phyloP scores from a whole-genome alignment of 2,329 filamentous ascomycete genomes.

The Penicillium sp. region DNA sequence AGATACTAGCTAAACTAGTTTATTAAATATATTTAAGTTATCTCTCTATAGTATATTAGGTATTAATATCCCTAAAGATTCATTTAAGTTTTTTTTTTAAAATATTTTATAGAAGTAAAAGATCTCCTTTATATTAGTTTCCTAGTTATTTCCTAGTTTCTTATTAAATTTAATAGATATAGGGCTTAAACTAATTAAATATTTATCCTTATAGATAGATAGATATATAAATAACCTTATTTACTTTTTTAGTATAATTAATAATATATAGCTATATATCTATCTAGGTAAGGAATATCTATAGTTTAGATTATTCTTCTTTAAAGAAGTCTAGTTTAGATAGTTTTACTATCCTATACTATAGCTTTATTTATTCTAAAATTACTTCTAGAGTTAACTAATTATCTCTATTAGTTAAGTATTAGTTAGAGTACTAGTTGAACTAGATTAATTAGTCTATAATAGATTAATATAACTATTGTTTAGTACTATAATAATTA shows the following conservation, averaged over 20 bases:
- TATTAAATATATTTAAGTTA: slow-evolving; percentile 3
- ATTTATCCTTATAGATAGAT: not conserved
- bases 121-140: no score
- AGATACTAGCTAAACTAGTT: slow-evolving; percentile 5
- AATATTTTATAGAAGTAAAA: no score
- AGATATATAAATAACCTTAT: not conserved
- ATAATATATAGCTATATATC: not conserved
- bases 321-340: not conserved
- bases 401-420: no score
- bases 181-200: not conserved
- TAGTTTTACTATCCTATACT: not conserved
- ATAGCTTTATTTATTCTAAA: no score
- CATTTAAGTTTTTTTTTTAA: slow-evolving; percentile 11
- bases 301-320: not conserved
- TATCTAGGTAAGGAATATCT: not conserved
- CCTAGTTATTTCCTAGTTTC: no score
- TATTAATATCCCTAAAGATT: slow-evolving; percentile 10
- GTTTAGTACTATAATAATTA: no score
- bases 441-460: no score
- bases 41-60: not conserved
- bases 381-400: no score
- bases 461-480: no score
- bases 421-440: no score
- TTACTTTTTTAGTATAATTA: not conserved
- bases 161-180: not conserved